A percentile compares a stretch with the other conserved stretches of the same genome.
phyloP scores from a whole-genome alignment of 495 filamentous ascomycete genomes.

The Daldinia bambusicola region DNA sequence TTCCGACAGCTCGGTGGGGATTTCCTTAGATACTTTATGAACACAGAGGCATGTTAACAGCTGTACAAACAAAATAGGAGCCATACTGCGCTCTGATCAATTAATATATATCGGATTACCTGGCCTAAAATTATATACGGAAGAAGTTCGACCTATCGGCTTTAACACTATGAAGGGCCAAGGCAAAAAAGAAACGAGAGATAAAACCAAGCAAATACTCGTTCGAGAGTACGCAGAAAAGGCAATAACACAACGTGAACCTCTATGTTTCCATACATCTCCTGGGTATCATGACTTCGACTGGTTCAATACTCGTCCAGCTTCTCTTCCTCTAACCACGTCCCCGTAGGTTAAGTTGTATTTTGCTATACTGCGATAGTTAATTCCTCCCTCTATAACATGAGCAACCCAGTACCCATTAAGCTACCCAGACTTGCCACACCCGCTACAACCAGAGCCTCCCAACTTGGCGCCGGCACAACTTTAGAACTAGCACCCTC shows the following conservation, averaged over 20 bases:
- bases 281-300: slow-evolving; percentile 3
- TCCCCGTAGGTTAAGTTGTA: neutral
- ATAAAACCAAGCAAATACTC: neutral
- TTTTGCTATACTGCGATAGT: neutral
- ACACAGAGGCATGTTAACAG: neutral
- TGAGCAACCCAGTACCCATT: slow-evolving; percentile 42
- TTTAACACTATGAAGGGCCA: neutral
- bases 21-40: neutral
- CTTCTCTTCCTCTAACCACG: neutral
- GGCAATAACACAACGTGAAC: neutral
- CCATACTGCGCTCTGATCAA: neutral
- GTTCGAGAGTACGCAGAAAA: neutral
- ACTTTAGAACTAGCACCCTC: slow-evolving; percentile 23
- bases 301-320: neutral
- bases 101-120: neutral
- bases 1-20: no score
- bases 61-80: neutral
- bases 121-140: neutral
- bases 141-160: neutral
- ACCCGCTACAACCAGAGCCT: slow-evolving; percentile 35
- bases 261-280: neutral
- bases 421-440: slow-evolving; percentile 41
- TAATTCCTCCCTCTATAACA: slow-evolving; percentile 30
- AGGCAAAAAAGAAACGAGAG: neutral
- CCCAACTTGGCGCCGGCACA: slow-evolving; percentile 33